A percentile compares a stretch with the other conserved stretches of the same genome.
Evolutionary conservation across 1,139 yeast genomes (phyloP).

Genomic region (Suhomyces taliae): DNA sequence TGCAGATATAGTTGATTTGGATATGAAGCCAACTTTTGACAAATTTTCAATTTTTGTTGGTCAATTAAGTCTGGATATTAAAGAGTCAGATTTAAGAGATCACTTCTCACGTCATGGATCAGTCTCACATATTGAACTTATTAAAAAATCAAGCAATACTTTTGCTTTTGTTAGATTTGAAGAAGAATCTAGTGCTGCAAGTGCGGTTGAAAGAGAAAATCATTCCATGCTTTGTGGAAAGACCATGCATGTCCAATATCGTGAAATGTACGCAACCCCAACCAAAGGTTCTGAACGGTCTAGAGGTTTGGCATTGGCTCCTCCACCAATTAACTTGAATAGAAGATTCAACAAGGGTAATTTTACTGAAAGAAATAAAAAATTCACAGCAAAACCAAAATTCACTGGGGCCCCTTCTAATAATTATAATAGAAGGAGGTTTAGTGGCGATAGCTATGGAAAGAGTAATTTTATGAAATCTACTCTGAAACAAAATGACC

Average conservation of each 20-base stretch:
- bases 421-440: slow-evolving; percentile 11
- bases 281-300: slow-evolving; percentile 10
- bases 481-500: not conserved
- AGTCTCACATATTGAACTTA: slow-evolving; percentile 50
- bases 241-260: slow-evolving; percentile 82
- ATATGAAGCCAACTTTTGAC: slow-evolving; percentile 46
- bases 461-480: not conserved
- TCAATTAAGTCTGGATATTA: slow-evolving; percentile 56
- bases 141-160: slow-evolving; percentile 49
- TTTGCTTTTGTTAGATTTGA: slow-evolving; percentile 73
- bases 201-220: slow-evolving; percentile 79
- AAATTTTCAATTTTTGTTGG: slow-evolving; percentile 75
- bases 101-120: slow-evolving; percentile 70
- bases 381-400: slow-evolving; percentile 3
- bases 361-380: slow-evolving; percentile 1
- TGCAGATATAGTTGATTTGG: slow-evolving; percentile 10
- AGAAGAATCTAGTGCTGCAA: slow-evolving; percentile 72
- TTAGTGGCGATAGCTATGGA: slow-evolving; percentile 4
- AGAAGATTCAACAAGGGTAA: slow-evolving; percentile 14
- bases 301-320: slow-evolving; percentile 55
- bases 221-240: slow-evolving; percentile 71
- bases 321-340: slow-evolving; percentile 67
- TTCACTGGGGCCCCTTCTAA: slow-evolving; percentile 16
- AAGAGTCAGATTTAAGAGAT: slow-evolving; percentile 53
- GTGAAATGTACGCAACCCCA: slow-evolving; percentile 50